These are phyloP conservation scores for Colletotrichum coccodes DNA, from an alignment of 2,329 filamentous ascomycete genomes.

Conservation along the genomic window DNA sequence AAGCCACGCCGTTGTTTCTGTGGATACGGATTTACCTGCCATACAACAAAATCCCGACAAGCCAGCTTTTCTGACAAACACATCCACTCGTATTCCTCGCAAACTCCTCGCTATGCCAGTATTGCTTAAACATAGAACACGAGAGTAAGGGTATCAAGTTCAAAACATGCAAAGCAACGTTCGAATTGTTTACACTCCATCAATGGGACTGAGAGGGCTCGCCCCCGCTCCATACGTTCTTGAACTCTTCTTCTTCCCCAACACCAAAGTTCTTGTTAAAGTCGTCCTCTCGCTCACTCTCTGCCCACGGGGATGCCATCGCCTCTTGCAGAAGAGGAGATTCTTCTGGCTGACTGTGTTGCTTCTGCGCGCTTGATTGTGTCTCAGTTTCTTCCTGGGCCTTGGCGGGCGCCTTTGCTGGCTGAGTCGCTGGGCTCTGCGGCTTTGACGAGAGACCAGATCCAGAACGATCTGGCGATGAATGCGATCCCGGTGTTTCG, in stretches of 20 bases:
- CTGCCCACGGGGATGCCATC: constrained; percentile 31
- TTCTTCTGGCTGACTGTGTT: neutral
- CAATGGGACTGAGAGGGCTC: constrained; percentile 10
- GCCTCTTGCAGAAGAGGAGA: constrained; percentile 21
- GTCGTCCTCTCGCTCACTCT: constrained; percentile 22
- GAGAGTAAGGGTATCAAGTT: constrained; percentile 30
- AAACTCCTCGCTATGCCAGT: constrained; percentile 42
- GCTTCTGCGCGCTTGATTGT: neutral
- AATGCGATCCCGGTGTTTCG: neutral
- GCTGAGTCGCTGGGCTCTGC: constrained; percentile 11
- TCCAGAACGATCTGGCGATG: constrained; percentile 5
- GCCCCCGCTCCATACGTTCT: constrained; percentile 54
- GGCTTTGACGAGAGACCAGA: constrained; percentile 17
- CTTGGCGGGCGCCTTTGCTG: neutral
- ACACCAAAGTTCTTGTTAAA: constrained; percentile 34
- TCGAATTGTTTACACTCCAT: neutral
- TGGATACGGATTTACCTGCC: neutral
- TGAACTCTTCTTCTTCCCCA: constrained; percentile 54
- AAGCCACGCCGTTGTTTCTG: neutral
- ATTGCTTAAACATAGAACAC: constrained; percentile 31
- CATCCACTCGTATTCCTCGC: constrained; percentile 11
- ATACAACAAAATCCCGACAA: neutral
- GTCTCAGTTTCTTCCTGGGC: neutral
- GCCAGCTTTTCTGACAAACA: neutral
- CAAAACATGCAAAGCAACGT: constrained; percentile 15